Evolutionary conservation across 2,329 filamentous ascomycete genomes (phyloP), one percentile per base, ranked within the genome.

Genomic region (Beauveria sp.): DNA sequence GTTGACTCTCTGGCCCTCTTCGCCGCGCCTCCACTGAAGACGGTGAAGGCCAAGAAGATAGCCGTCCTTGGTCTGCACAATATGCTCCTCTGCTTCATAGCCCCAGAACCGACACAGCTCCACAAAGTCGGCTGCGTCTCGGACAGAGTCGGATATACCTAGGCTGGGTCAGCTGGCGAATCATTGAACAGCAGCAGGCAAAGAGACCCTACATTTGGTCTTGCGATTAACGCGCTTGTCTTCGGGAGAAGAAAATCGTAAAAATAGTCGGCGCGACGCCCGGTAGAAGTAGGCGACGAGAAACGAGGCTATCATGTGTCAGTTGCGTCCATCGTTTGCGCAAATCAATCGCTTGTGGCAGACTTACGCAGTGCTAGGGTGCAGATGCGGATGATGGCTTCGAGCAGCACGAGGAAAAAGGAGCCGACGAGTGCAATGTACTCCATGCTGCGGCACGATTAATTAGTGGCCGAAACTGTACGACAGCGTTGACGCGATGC

Each of bases 1-100:
- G 71, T 97, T 97, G 68, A 96, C 89, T 65, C 85, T 84, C 60
- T 81, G 77, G n/a, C 86, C 84, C 71, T 95, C 90, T 72, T 96
- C 91, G 12, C 91, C 91, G 68, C 86, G 89, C 63, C 83, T 85
- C 84, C 89, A 96, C 22, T 90, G 90, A 52, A 99, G 77, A 8
- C 95, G 85, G 74, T 99, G 95, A 62, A 98, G 76, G 9, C 93
- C 93, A 18, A 99, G 83, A 50, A 99, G 80, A 71, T 96, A 99
- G 18, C 95, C 95, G 78, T 99, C 95, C 64, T 86, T 87, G 2
- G 95, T 99, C 75, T 96, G 93, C 12, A 96, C 90, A 55, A 99
- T 88, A 73, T 99, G 95, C 76, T 99, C 95, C 73, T 99, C 95
- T 6, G 93, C 91, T 68, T 91, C 89, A 75, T 97, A 98, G 52